phyloP scores from a whole-genome alignment of 495 filamentous ascomycete species.

The Podospora bellae-mahoneyi region DNA sequence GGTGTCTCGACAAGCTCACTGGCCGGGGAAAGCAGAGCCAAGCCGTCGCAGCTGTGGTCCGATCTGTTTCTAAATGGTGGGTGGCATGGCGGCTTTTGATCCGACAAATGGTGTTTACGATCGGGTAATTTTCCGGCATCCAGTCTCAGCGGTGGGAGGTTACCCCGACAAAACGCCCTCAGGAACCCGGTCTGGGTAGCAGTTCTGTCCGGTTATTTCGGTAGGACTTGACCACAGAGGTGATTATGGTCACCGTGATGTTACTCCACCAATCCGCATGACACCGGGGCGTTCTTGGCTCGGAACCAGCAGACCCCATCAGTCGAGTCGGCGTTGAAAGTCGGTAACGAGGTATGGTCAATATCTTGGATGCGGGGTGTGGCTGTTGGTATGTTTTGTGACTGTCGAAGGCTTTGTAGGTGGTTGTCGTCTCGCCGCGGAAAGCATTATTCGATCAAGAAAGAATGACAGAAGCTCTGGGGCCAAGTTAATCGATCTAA shows the following conservation, averaged over 20 bases:
- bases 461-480: neutral
- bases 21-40: slow-evolving; percentile 20
- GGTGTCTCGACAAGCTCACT: slow-evolving; percentile 17
- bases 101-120: slow-evolving; percentile 22
- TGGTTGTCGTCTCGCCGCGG: too few species aligned
- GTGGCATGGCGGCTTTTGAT: neutral
- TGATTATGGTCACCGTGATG: neutral
- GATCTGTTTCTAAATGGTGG: neutral
- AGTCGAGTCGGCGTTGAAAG: neutral
- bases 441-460: too few species aligned
- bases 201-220: slow-evolving; percentile 13
- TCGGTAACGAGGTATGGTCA: neutral
- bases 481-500: neutral
- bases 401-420: too few species aligned
- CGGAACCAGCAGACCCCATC: neutral
- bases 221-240: neutral
- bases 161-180: neutral
- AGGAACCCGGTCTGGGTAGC: slow-evolving; percentile 3
- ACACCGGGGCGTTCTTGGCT: neutral
- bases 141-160: slow-evolving; percentile 6
- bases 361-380: neutral
- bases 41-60: slow-evolving; percentile 13
- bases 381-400: too few species aligned
- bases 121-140: slow-evolving; percentile 26
- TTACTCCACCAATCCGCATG: slow-evolving; percentile 18